Conservation (phyloP, 148 eudicot genomes). For the Hydrangea macrophylla region DNA sequence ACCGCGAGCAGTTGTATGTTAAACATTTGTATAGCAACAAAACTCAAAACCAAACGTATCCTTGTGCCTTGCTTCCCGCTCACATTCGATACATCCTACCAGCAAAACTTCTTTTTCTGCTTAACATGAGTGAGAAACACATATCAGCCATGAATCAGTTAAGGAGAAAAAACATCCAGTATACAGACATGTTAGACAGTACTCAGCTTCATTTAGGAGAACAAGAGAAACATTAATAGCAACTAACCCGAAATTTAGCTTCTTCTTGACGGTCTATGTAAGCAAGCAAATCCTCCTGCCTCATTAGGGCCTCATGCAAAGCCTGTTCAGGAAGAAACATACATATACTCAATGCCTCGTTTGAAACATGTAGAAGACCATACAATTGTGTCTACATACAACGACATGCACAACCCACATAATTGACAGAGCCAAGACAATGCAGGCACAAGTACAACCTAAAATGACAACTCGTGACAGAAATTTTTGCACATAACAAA, state of each 20-base stretch:
- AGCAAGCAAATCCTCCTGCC: constrained; percentile 91
- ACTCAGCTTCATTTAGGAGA: too few relatives aligned
- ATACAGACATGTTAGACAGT: constrained; percentile 23
- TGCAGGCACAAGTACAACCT: background rate
- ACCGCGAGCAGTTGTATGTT: background rate
- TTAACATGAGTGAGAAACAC: constrained; percentile 16
- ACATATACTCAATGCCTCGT: background rate
- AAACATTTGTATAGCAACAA: background rate
- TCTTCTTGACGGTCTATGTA: constrained; percentile 86
- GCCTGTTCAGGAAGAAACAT: constrained; percentile 37
- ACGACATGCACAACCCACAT: background rate
- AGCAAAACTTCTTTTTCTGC: constrained; percentile 78
- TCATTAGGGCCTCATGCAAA: constrained; percentile 64
- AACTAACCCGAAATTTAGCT: constrained; percentile 66
- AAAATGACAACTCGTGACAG: background rate
- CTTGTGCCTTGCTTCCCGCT: constrained; percentile 9
- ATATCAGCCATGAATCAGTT: constrained; percentile 16
- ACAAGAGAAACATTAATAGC: background rate
- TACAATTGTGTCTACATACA: background rate
- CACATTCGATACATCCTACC: constrained; percentile 28
- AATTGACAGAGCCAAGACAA: background rate
- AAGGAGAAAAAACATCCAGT: background rate
- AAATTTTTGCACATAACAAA: background rate
- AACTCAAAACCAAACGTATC: constrained; percentile 1
- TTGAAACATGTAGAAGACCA: background rate